Conservation (phyloP, 768 basidiomycete species). For the Suillus cothurnatus region DNA sequence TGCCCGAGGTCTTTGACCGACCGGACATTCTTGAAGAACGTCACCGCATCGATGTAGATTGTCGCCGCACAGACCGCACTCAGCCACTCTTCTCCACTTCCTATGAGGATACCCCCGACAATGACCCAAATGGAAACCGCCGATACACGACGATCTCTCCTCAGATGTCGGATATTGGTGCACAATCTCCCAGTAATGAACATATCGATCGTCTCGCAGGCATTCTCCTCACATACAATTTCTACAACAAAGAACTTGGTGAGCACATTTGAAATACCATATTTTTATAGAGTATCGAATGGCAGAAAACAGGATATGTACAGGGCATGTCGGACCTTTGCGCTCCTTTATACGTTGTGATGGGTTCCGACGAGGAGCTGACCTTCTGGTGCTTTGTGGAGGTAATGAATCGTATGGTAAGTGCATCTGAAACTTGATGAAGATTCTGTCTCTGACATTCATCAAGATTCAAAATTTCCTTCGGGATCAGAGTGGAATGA, state of each 20-base stretch:
- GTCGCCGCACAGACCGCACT: constrained; percentile 92
- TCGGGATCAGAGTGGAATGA: constrained; percentile 98
- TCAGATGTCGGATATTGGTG: constrained; percentile 70
- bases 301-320: constrained; percentile 73
- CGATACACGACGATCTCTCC: constrained; percentile 78
- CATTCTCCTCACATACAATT: constrained; percentile 89
- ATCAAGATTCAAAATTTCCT: constrained; percentile 90
- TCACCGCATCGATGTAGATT: constrained; percentile 96
- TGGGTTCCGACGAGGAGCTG: constrained; percentile 84
- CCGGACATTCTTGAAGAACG: constrained; percentile 85
- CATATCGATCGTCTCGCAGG: constrained; percentile 88
- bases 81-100: constrained; percentile 81
- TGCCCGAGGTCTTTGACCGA: constrained; percentile 79
- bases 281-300: constrained; percentile 13
- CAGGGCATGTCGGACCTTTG: constrained; percentile 99
- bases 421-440: constrained; percentile 25
- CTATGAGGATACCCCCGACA: constrained; percentile 35
- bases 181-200: constrained; percentile 87
- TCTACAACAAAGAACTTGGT: constrained; percentile 89
- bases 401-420: constrained; percentile 93
- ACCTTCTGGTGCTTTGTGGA: constrained; percentile 97
- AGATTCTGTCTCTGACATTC: constrained; percentile 12
- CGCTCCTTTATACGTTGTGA: constrained; percentile 90
- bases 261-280: constrained; percentile 28
- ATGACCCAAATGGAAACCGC: constrained; percentile 51